Percentiles rank a stretch among this genome's conserved stretches.
These are phyloP conservation scores for Epichloe sp. DNA, from an alignment of 2,329 filamentous ascomycete species.

Conservation along the genomic window DNA sequence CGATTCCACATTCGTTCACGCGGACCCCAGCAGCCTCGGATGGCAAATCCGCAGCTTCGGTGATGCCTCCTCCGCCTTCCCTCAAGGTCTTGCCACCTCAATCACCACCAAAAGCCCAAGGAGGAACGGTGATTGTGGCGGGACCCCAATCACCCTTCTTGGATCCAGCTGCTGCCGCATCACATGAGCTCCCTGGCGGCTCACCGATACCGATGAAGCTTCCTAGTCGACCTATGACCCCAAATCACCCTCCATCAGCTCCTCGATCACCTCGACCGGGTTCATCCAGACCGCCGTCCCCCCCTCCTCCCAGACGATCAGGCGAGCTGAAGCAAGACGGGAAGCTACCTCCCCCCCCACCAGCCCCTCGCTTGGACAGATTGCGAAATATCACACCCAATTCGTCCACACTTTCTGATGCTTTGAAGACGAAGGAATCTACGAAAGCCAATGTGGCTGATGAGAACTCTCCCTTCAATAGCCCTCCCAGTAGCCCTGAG, in stretches of 20 bases:
- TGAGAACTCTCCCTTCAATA: slow-evolving; percentile 68
- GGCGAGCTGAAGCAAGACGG: slow-evolving; percentile 39
- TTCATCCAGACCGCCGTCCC: slow-evolving; percentile 43
- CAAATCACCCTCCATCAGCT: slow-evolving; percentile 24
- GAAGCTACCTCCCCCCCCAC: slow-evolving; percentile 42
- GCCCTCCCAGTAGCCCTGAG: slow-evolving; percentile 63
- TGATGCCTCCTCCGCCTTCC: slow-evolving; percentile 45
- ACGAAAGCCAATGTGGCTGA: slow-evolving; percentile 15
- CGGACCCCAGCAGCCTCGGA: slow-evolving; percentile 10
- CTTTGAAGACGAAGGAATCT: slow-evolving; percentile 4
- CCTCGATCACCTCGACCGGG: slow-evolving; percentile 33
- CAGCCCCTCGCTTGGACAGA: slow-evolving; percentile 71
- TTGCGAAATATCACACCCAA: slow-evolving; percentile 21
- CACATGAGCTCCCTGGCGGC: slow-evolving; percentile 26
- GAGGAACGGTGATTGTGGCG: slow-evolving; percentile 18
- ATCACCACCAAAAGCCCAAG: slow-evolving; percentile 46
- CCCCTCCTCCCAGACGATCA: slow-evolving; percentile 51
- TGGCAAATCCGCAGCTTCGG: slow-evolving; percentile 12
- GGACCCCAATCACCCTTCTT: slow-evolving; percentile 34
- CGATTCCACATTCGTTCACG: slow-evolving; percentile 13
- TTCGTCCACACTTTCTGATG: slow-evolving; percentile 7
- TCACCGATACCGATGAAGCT: slow-evolving; percentile 37
- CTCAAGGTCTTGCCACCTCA: slow-evolving; percentile 58
- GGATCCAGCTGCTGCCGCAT: slow-evolving; percentile 31
- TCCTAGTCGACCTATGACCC: slow-evolving; percentile 42